Evolutionary conservation across 2,329 filamentous ascomycete species (phyloP).

Genomic region (Knufia fluminis): DNA sequence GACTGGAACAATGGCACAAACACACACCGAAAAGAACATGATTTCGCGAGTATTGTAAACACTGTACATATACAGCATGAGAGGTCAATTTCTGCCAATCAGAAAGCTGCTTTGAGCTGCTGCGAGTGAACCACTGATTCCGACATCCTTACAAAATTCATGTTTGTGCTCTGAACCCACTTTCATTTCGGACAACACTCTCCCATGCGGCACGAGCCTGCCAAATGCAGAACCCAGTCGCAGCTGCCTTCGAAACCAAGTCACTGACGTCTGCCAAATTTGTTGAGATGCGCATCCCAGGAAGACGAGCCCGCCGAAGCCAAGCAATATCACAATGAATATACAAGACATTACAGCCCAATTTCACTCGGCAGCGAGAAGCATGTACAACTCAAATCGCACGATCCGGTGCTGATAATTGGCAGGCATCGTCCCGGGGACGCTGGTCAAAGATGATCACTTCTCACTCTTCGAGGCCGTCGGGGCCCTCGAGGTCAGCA

Average conservation of each 20-base stretch:
- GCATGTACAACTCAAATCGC: constrained; percentile 29
- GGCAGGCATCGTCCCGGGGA: constrained; percentile 46
- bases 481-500: constrained; percentile 53
- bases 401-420: not conserved
- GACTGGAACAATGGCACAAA: not conserved
- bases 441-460: constrained; percentile 84
- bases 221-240: not conserved
- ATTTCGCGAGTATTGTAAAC: constrained; percentile 7
- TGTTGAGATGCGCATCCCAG: not conserved
- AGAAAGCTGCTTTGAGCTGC: constrained; percentile 4
- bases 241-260: not conserved
- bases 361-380: constrained; percentile 44
- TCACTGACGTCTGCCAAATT: not conserved
- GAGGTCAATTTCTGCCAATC: constrained; percentile 9
- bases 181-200: not conserved
- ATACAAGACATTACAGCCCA: constrained; percentile 47
- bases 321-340: constrained; percentile 23
- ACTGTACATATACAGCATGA: constrained; percentile 6
- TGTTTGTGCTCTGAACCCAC: not conserved
- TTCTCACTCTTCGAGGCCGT: constrained; percentile 95
- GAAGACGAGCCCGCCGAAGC: not conserved
- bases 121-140: not conserved
- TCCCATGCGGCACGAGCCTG: not conserved
- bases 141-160: not conserved
- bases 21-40: not conserved